Percentiles rank a stretch among this genome's conserved stretches.
Conservation (phyloP, 257 asterid genomes). For the Przewalskia tangutica region DNA sequence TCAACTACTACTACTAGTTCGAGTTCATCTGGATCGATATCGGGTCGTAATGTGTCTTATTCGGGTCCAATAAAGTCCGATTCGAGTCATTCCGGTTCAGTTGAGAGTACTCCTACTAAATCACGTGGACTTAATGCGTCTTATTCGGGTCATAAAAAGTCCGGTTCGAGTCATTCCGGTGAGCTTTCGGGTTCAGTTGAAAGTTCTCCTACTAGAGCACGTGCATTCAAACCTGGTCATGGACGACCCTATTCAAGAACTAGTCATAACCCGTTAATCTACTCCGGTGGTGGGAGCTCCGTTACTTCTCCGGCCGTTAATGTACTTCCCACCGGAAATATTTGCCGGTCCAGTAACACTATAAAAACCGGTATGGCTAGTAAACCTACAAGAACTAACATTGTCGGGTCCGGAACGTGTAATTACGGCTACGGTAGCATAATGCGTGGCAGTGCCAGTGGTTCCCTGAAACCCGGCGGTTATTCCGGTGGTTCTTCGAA, state of each 20-base stretch:
- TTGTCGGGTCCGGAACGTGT: slow-evolving; percentile 13
- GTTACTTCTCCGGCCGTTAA: slow-evolving; percentile 35
- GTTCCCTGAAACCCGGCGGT: slow-evolving; percentile 18
- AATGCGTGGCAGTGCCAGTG: slow-evolving; percentile 30
- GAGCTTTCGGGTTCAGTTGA: slow-evolving; percentile 28
- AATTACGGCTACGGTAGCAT: slow-evolving; percentile 69
- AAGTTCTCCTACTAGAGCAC: slow-evolving; percentile 22
- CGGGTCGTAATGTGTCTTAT: slow-evolving; percentile 24
- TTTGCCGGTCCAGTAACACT: slow-evolving; percentile 55
- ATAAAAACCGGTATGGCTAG: slow-evolving; percentile 45
- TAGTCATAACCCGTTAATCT: slow-evolving; percentile 3
- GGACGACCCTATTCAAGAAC: slow-evolving; percentile 27
- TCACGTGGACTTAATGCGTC: no score
- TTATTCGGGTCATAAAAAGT: not conserved
- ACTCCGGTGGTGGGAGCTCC: slow-evolving; percentile 24
- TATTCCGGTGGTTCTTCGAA: no score
- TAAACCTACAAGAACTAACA: slow-evolving; percentile 33
- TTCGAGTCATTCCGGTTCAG: slow-evolving; percentile 41
- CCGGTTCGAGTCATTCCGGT: no score
- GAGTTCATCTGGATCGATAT: slow-evolving; percentile 60
- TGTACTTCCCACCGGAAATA: slow-evolving; percentile 54
- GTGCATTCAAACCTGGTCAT: slow-evolving; percentile 13
- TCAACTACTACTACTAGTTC: slow-evolving; percentile 18
- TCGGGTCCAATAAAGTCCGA: slow-evolving; percentile 21
- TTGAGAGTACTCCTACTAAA: no score